Base-by-base conservation (phyloP, 2,329 filamentous ascomycete species). In the Apiospora arundinis region DNA sequence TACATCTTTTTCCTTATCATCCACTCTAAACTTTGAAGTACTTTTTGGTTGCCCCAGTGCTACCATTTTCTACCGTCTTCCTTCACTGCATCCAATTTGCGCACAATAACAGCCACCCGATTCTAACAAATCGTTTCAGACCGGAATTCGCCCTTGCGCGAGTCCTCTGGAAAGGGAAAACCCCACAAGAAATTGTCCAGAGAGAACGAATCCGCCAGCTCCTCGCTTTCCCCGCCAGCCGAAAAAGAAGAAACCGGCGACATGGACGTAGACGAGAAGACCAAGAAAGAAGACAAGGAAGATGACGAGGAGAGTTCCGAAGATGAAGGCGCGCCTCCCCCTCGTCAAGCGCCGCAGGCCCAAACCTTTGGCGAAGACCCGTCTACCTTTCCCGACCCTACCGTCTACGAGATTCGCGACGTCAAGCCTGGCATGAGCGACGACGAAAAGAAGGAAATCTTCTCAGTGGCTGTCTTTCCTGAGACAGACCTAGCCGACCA, bases 351-450 rank as follows among this genome's bases (percentile, higher is more conserved):
- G 52, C 94, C 93, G 6, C 92, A 95, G 72, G 91, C 92, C 78
- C 93, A 97, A 82, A 95, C 94, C 0, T 98, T 98, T 80, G 95
- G 95, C 72, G 92, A 95, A 49, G 95, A 98, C 78, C 95, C 95
- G 0, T 93, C 94, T 37, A 94, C 91, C n/a, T 97, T 95, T 77
- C 90, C 90, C 25, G 96, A 99, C 79, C 95, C 95, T 1, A 97
- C 95, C 46, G 88, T 98, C 68, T 99, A 99, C 84, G 93, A 99
- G 80, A 98, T 99, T 74, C 91, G 92, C 70, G 87, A 92, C 0
- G 87, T 95, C 32, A 88, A 89, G 0, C 88, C 91, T 0, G 91
- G 88, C 74, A 97, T 97, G 92, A 87, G 90, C 2, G 90, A 95
- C 71, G 92, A 95, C n/a, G 92, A 97, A 77, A 93, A 92, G 81